Conservation (phyloP, 2,329 filamentous ascomycete species). For the Tolypocladium guangdongense region DNA sequence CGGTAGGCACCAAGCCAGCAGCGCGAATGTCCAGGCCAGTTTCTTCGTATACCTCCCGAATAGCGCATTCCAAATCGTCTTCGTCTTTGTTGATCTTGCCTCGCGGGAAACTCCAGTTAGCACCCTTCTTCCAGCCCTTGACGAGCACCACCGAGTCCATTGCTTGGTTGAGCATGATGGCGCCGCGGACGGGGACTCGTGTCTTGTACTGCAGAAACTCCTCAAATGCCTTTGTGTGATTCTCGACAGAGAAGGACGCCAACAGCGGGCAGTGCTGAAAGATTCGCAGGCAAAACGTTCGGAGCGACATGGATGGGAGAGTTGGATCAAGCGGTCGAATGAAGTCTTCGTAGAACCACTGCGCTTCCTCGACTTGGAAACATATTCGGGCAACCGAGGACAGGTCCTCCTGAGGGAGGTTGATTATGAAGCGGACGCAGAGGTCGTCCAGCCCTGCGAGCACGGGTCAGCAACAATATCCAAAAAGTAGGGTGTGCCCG, state of each 20-base stretch:
- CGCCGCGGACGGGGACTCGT: conserved; percentile 83
- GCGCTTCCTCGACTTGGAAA: conserved; percentile 97
- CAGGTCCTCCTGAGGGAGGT: conserved; percentile 85
- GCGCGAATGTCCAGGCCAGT: conserved; percentile 76
- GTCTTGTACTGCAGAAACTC: conserved; percentile 93
- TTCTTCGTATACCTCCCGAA: conserved; percentile 92
- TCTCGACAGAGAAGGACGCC: conserved; percentile 65
- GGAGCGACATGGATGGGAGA: conserved; percentile 75
- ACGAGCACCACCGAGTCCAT: conserved; percentile 93
- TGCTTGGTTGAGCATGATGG: conserved; percentile 82
- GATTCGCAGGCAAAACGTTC: conserved; percentile 78
- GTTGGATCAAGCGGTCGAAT: conserved; percentile 79
- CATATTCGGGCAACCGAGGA: conserved; percentile 87
- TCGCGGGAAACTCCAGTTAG: conserved; percentile 91
- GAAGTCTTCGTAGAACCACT: conserved; percentile 99
- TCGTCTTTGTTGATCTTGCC: conserved; percentile 99
- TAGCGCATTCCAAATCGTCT: conserved; percentile 82
- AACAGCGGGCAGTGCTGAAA: conserved; percentile 91
- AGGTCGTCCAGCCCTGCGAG: conserved; percentile 83
- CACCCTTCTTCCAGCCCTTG: conserved; percentile 94
- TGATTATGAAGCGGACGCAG: conserved; percentile 96
- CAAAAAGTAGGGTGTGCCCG: background rate
- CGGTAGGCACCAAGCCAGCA: conserved; percentile 64
- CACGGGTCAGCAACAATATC: conserved; percentile 11
- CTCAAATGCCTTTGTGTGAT: conserved; percentile 75